Percentiles rank a stretch among this genome's conserved stretches.
Conservation (phyloP, 2,329 filamentous ascomycete genomes). For the Paecilomyces niveus region DNA sequence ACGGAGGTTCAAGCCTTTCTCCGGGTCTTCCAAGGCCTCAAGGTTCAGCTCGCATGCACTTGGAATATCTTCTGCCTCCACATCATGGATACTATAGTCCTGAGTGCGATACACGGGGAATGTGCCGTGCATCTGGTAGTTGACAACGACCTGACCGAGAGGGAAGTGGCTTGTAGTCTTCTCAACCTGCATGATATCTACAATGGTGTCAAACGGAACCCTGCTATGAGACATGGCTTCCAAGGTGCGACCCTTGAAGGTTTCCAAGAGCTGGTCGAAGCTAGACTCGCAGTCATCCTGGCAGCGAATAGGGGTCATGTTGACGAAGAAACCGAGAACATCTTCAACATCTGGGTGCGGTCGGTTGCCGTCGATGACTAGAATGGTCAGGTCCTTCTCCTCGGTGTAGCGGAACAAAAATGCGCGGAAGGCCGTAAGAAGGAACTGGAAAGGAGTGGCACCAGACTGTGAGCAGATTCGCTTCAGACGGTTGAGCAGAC, state of each 20-base stretch:
- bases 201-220: slow-evolving; percentile 11
- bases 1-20: slow-evolving; percentile 12
- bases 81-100: slow-evolving; percentile 14
- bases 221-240: slow-evolving; percentile 9
- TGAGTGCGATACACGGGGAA: slow-evolving; percentile 12
- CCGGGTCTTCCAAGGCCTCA: slow-evolving; percentile 14
- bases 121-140: slow-evolving; percentile 15
- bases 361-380: slow-evolving; percentile 14
- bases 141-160: slow-evolving; percentile 11
- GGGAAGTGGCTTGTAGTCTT: slow-evolving; percentile 8
- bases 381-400: slow-evolving; percentile 13
- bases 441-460: slow-evolving; percentile 15
- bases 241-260: slow-evolving; percentile 1
- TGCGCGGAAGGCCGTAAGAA: slow-evolving; percentile 13
- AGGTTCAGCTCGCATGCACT: slow-evolving; percentile 15
- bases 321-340: slow-evolving; percentile 14
- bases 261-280: not conserved
- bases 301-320: slow-evolving; percentile 15
- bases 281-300: not conserved
- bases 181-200: slow-evolving; percentile 7
- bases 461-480: slow-evolving; percentile 16
- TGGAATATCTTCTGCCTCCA: slow-evolving; percentile 14
- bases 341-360: slow-evolving; percentile 14
- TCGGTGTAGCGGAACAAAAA: slow-evolving; percentile 15
- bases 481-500: slow-evolving; percentile 17